Conservation (phyloP, 805 yeast species). For the Monosporozyma siamensis region DNA sequence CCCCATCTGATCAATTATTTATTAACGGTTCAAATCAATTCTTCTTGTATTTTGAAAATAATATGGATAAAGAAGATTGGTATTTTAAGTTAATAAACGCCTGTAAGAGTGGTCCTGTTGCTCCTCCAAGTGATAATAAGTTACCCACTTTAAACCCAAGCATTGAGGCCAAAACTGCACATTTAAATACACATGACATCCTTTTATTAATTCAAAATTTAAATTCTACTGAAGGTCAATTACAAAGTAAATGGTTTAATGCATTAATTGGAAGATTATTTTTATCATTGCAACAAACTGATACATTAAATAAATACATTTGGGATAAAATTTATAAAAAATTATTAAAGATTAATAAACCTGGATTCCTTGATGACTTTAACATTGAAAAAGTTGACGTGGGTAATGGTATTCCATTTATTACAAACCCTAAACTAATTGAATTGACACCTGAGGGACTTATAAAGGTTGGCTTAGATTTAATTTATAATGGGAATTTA, state of each 20-base stretch:
- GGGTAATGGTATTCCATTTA: slow-evolving; percentile 72
- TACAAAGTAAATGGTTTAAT: slow-evolving; percentile 83
- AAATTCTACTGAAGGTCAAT: slow-evolving; percentile 74
- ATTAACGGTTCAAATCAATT: slow-evolving; percentile 27
- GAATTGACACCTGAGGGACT: slow-evolving; percentile 77
- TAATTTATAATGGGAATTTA: slow-evolving; percentile 68
- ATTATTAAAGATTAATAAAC: slow-evolving; percentile 69
- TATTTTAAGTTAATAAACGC: slow-evolving; percentile 80
- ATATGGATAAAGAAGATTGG: slow-evolving; percentile 86
- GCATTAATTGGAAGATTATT: slow-evolving; percentile 80
- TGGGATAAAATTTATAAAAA: slow-evolving; percentile 57
- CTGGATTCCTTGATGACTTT: slow-evolving; percentile 81
- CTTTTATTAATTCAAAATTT: slow-evolving; percentile 64
- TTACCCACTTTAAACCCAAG: slow-evolving; percentile 54
- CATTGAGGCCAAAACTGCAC: slow-evolving; percentile 61
- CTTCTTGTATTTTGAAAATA: slow-evolving; percentile 67
- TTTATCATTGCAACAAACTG: slow-evolving; percentile 65
- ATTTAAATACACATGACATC: slow-evolving; percentile 62
- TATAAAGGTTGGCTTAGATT: slow-evolving; percentile 47
- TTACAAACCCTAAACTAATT: slow-evolving; percentile 61
- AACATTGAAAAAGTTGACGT: slow-evolving; percentile 61
- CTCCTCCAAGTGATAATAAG: slow-evolving; percentile 19
- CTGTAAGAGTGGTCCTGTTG: slow-evolving; percentile 36
- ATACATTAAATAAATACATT: slow-evolving; percentile 48
- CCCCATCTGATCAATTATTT: slow-evolving; percentile 1